Base-by-base conservation (phyloP, 495 filamentous ascomycete genomes). In the Penicillium daleae region DNA sequence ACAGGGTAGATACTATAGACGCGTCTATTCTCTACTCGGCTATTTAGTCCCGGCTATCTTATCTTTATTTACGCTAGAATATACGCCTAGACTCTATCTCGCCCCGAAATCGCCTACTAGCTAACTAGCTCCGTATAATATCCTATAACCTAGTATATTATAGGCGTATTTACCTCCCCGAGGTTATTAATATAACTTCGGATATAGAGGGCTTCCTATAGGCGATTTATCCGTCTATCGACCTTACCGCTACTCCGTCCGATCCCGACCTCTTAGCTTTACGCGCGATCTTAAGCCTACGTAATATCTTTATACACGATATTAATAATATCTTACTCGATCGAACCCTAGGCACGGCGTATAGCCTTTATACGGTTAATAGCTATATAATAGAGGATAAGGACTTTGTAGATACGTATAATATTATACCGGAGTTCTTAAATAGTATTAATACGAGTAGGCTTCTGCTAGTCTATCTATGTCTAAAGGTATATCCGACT, bases 381-480 rank as follows among this genome's bases (percentile, higher is more conserved):
- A 42, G 39, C 19, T 42, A 42, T 42, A 42, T 42, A 42, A 42
- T 42, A 42, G 19, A 42, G 13, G 39, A 42, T 42, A 42, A 42
- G 19, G 39, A 42, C 13, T 42, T 42, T 42, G 13, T 42, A 4
- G 9, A 42, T 10, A 10, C 39, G 4, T 42, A 42, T 42, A 42
- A 42, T 42, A 42, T 42, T 42, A 42, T 10, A 3, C 39, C 13
- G 13, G 39, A 42, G 39, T 42, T 42, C 13, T 10, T 42, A 42
- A 42, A 42, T 42, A 42, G 39, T 42, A 42, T 42, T 42, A 42
- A 42, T 42, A 42, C 13, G 13, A 42, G 39, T 42, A 42, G 39
- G 4, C 9, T 42, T 4, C 19, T 10, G 4, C 39, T 42, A 4
- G 9, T 10, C 9, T 42, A 42, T 10, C 19, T 42, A 42, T 42